Evolutionary conservation across 2,329 filamentous ascomycete species (phyloP).

Genomic region (Trematosphaeria pertusa): DNA sequence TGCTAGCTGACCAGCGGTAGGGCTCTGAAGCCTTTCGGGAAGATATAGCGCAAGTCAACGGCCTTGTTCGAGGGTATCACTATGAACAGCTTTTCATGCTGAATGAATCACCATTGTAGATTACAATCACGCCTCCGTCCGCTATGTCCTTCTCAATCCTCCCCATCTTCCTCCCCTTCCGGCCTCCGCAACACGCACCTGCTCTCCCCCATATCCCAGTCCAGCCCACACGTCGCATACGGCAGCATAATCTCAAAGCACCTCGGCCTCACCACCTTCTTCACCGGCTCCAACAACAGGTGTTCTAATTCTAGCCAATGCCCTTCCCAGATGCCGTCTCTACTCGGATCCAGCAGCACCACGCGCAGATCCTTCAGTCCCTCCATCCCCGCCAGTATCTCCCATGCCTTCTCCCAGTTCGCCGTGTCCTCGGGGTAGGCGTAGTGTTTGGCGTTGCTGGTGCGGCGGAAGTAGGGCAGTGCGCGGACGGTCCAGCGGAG

Average conservation of each 20-base stretch:
- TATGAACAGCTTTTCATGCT: too few species aligned
- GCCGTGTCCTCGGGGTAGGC: conserved; percentile 45
- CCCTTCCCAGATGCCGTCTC: conserved; percentile 36
- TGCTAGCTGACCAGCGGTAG: too few species aligned
- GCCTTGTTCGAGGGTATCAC: too few species aligned
- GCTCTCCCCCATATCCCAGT: conserved; percentile 35
- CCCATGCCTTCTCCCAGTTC: conserved; percentile 43
- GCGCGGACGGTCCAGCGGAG: conserved; percentile 44
- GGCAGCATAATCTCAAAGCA: conserved; percentile 37
- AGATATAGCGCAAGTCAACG: too few species aligned
- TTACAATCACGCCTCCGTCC: not conserved
- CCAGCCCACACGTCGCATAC: conserved; percentile 34
- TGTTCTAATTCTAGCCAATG: conserved; percentile 38
- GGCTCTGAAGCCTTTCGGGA: too few species aligned
- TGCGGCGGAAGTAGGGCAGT: conserved; percentile 39
- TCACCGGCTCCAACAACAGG: conserved; percentile 32
- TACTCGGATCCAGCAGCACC: conserved; percentile 35
- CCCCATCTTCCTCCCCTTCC: conserved; percentile 10
- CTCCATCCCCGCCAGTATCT: conserved; percentile 33
- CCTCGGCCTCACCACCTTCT: conserved; percentile 22
- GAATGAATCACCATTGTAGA: too few species aligned
- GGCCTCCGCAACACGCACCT: conserved; percentile 28
- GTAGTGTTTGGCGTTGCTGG: conserved; percentile 17
- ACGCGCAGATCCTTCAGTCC: conserved; percentile 35
- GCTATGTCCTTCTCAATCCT: not conserved